phyloP scores from a whole-genome alignment of 2,329 filamentous ascomycete genomes.

The Fusarium sp. region DNA sequence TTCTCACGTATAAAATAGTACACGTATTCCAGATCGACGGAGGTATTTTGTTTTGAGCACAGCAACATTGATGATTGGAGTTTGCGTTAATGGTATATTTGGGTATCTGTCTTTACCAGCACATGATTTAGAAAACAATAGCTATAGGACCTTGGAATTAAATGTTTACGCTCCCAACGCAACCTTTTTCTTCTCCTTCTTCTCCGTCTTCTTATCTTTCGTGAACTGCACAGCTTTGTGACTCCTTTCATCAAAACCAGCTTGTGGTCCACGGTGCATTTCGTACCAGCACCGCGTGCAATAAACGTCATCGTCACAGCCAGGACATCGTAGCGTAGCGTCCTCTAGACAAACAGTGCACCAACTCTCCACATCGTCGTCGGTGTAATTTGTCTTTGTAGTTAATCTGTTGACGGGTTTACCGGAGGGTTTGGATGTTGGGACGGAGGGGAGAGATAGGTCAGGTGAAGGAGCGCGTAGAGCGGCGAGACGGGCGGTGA shows the following conservation, averaged over 20 bases:
- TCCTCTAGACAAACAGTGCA: conserved; percentile 87
- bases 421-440: conserved; percentile 60
- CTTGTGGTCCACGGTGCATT: conserved; percentile 77
- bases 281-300: conserved; percentile 84
- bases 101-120: conserved; percentile 31
- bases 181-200: conserved; percentile 50
- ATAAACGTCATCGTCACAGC: conserved; percentile 78
- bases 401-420: conserved; percentile 53
- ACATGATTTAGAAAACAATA: conserved; percentile 6
- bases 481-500: conserved; percentile 64
- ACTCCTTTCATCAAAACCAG: conserved; percentile 74
- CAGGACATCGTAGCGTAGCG: conserved; percentile 76
- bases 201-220: conserved; percentile 49
- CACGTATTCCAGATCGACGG: background rate
- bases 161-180: conserved; percentile 52
- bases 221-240: conserved; percentile 75
- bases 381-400: conserved; percentile 62
- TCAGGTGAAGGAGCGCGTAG: conserved; percentile 53
- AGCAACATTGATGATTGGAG: conserved; percentile 20
- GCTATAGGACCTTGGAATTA: conserved; percentile 23
- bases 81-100: conserved; percentile 16
- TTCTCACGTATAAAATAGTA: background rate
- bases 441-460: conserved; percentile 61
- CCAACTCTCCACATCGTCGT: conserved; percentile 81
- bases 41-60: conserved; percentile 14